These are phyloP conservation scores for Tetrahymena malaccensis DNA, from an alignment of 73 alveolate genomes.

Conservation along the genomic window DNA sequence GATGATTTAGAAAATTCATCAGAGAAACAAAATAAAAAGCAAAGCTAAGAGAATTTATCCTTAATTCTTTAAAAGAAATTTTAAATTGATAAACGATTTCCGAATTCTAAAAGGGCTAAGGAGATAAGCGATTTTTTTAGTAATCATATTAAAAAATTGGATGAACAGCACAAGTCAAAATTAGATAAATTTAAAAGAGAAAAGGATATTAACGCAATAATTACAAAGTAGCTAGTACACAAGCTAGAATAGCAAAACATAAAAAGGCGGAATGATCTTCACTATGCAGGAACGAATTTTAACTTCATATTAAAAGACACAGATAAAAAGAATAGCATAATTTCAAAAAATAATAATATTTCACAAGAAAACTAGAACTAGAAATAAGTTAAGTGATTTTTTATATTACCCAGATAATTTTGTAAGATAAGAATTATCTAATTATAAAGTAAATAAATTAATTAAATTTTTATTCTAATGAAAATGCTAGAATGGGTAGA, in stretches of 20 bases:
- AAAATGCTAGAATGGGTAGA: too few species aligned
- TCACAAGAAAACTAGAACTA: neutral
- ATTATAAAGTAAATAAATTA: too few species aligned
- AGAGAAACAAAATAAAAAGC: neutral
- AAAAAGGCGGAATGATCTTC: neutral
- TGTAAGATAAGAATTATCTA: too few species aligned
- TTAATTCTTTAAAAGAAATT: neutral
- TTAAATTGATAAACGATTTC: neutral
- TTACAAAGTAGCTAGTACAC: neutral
- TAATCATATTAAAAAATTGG: neutral
- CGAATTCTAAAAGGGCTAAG: neutral
- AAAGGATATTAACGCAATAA: neutral
- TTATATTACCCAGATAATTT: too few species aligned
- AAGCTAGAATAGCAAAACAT: neutral
- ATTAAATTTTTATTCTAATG: too few species aligned
- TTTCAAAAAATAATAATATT: neutral
- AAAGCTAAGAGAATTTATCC: neutral
- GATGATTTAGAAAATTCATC: neutral
- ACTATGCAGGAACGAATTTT: neutral
- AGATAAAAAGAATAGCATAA: neutral
- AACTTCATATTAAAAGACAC: neutral
- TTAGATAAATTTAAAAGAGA: neutral
- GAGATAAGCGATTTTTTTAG: neutral
- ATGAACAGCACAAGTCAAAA: neutral
- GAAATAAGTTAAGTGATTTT: neutral